A percentile compares a stretch with the other conserved stretches of the same genome.
Conservation (phyloP, 345 rosid species). For the Melastoma malabathricum region DNA sequence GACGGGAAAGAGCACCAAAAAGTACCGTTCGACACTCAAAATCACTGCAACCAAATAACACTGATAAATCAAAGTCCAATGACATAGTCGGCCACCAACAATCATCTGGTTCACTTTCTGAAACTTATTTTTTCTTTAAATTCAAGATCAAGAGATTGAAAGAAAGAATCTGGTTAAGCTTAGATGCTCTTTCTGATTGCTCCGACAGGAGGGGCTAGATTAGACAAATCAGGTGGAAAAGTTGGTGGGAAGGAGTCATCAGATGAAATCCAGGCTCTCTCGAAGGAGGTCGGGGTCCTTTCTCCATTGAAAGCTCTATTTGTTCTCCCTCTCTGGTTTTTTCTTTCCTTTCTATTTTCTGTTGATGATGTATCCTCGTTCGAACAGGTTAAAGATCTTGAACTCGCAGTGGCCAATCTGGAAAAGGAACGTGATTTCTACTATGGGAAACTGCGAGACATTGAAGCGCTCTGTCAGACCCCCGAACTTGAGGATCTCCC, state of each 20-base stretch:
- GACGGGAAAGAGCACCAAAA: conserved; percentile 43
- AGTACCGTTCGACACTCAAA: conserved; percentile 50
- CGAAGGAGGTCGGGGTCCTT: conserved; percentile 48
- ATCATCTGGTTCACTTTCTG: conserved; percentile 21
- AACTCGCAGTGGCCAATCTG: conserved; percentile 60
- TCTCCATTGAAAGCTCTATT: conserved; percentile 2
- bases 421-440: conserved; percentile 94
- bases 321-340: neutral
- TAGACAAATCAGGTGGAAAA: conserved; percentile 25
- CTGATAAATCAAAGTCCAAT: conserved; percentile 25
- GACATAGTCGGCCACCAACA: conserved; percentile 19
- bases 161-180: neutral
- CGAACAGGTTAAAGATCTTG: conserved; percentile 52
- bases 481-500: conserved; percentile 54
- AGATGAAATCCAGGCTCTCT: conserved; percentile 45
- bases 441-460: conserved; percentile 72
- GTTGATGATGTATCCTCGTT: neutral
- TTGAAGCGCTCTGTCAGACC: conserved; percentile 74
- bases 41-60: conserved; percentile 62
- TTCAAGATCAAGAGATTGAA: conserved; percentile 2
- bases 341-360: neutral
- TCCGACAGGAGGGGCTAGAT: conserved; percentile 38
- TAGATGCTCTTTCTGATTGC: neutral
- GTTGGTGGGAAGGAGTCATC: conserved; percentile 30
- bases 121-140: neutral